Evolutionary conservation across 2,329 filamentous ascomycete genomes (phyloP).

Genomic region (Ceratocystiopsis sp.): DNA sequence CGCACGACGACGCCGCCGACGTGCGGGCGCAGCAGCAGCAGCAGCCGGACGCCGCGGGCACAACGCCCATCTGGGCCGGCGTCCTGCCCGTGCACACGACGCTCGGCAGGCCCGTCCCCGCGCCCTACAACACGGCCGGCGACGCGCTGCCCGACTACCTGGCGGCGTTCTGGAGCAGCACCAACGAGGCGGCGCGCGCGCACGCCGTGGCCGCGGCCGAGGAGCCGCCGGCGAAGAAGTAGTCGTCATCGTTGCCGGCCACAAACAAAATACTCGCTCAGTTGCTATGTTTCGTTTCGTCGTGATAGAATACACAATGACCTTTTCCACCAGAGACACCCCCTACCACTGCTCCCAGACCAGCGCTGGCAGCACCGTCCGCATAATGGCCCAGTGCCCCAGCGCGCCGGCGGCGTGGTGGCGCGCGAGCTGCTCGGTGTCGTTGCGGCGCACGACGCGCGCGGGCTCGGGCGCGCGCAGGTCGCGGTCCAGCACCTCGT

Average conservation of each 20-base stretch:
- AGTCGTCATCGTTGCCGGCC: neutral
- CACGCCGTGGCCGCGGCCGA: constrained; percentile 12
- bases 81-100: constrained; percentile 45
- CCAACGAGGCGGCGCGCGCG: constrained; percentile 15
- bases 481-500: constrained; percentile 44
- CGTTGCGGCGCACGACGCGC: constrained; percentile 41
- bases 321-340: too few species aligned
- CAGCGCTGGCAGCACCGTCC: constrained; percentile 54
- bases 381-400: constrained; percentile 87
- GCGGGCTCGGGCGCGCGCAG: constrained; percentile 28
- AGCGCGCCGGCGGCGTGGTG: constrained; percentile 62
- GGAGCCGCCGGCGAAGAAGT: constrained; percentile 2
- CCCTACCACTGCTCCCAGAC: constrained; percentile 80
- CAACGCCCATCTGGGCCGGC: constrained; percentile 34
- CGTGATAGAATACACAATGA: neutral
- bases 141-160: constrained; percentile 44
- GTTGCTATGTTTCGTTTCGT: neutral
- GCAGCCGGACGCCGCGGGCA: constrained; percentile 24
- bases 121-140: constrained; percentile 31
- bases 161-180: constrained; percentile 17
- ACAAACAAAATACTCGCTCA: too few species aligned
- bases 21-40: constrained; percentile 13
- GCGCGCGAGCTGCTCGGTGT: constrained; percentile 47
- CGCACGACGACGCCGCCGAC: constrained; percentile 36
- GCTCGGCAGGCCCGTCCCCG: constrained; percentile 45